phyloP scores from a whole-genome alignment of 345 rosid genomes.

The Mallotus nudiflorus region DNA sequence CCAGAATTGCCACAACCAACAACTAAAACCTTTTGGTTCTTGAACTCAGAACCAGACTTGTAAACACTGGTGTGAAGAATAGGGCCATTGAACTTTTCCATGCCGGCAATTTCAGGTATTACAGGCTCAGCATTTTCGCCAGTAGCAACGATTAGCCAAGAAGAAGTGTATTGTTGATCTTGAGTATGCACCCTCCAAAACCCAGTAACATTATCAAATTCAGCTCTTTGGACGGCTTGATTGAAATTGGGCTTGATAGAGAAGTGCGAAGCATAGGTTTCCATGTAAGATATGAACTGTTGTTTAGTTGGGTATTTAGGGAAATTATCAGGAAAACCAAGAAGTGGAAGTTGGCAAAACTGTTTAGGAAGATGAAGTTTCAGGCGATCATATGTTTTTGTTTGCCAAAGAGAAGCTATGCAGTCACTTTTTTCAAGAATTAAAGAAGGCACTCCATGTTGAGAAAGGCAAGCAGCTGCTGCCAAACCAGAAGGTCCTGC shows the following conservation, averaged over 20 bases:
- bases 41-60: constrained; percentile 54
- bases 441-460: constrained; percentile 60
- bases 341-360: constrained; percentile 75
- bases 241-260: constrained; percentile 59
- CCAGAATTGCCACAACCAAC: constrained; percentile 92
- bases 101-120: constrained; percentile 48
- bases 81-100: constrained; percentile 46
- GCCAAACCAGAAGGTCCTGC: constrained; percentile 96
- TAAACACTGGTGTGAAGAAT: constrained; percentile 58
- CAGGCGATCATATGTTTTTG: constrained; percentile 79
- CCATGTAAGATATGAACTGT: constrained; percentile 72
- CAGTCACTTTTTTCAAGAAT: constrained; percentile 73
- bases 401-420: constrained; percentile 84
- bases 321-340: constrained; percentile 60
- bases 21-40: constrained; percentile 49
- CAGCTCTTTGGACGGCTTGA: constrained; percentile 55
- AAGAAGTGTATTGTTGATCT: constrained; percentile 47
- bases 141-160: constrained; percentile 67
- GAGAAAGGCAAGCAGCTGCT: constrained; percentile 64
- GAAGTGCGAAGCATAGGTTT: constrained; percentile 69
- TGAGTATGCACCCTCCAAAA: constrained; percentile 67
- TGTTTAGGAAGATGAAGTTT: constrained; percentile 87
- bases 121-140: constrained; percentile 77
- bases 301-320: constrained; percentile 76
- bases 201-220: constrained; percentile 47